phyloP scores from a whole-genome alignment of 129 eudicot species.

The Deinandra increscens region DNA sequence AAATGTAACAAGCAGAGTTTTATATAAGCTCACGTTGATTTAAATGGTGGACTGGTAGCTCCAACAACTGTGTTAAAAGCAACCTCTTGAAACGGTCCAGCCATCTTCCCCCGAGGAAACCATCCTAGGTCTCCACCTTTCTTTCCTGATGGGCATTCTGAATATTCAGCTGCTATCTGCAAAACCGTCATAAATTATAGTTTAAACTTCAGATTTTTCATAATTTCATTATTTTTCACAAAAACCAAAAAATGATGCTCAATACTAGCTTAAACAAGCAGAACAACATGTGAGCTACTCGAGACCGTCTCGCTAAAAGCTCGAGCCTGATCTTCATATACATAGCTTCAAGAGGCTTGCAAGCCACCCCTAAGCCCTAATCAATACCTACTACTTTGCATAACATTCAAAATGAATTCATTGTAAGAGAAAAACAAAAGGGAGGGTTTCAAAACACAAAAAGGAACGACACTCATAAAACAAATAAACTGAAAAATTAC shows the following conservation, averaged over 20 bases:
- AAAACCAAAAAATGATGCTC: background rate
- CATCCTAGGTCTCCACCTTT: constrained; percentile 99
- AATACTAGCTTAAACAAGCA: background rate
- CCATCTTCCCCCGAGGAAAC: constrained; percentile 99
- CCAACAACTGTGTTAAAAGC: constrained; percentile 95
- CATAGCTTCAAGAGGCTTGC: no score
- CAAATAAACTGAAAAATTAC: constrained; percentile 31
- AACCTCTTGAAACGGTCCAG: constrained; percentile 99
- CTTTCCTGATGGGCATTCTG: constrained; percentile 98
- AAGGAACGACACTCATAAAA: constrained; percentile 2
- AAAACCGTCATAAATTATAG: background rate
- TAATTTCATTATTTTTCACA: background rate
- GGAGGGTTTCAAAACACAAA: background rate
- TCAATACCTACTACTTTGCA: no score
- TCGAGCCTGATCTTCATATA: no score
- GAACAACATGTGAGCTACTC: no score
- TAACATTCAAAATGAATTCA: no score
- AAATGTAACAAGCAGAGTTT: background rate
- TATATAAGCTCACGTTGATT: constrained; percentile 68
- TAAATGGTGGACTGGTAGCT: constrained; percentile 94
- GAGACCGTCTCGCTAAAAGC: no score
- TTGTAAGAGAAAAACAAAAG: background rate
- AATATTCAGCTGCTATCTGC: constrained; percentile 91
- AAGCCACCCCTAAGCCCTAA: no score
- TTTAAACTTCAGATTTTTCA: background rate